phyloP scores from a whole-genome alignment of 345 rosid species.

The thale cress (Arabidopsis thaliana) region DNA sequence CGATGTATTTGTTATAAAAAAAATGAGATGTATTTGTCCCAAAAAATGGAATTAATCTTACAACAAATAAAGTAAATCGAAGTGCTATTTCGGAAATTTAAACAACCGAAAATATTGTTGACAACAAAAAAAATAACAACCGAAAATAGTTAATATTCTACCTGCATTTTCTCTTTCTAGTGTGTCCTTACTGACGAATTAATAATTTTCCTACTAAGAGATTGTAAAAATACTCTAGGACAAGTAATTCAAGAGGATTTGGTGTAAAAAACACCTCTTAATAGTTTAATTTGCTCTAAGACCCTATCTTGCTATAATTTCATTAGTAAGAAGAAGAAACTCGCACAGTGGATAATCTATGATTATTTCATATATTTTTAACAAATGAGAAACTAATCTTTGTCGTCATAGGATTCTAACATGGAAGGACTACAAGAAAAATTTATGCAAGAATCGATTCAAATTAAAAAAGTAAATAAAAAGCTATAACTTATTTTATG shows the following conservation, averaged over 20 bases:
- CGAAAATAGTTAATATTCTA: conserved; percentile 8
- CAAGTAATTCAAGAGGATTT: not conserved
- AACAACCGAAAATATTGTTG: not conserved
- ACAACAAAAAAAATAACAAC: not conserved
- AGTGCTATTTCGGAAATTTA: not conserved
- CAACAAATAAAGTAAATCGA: not conserved
- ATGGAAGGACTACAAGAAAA: conserved; percentile 32
- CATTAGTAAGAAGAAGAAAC: not conserved
- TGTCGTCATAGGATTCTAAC: conserved; percentile 38
- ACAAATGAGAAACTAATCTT: not conserved
- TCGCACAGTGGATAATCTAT: not conserved
- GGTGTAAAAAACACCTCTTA: not conserved
- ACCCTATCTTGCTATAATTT: not conserved
- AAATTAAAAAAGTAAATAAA: conserved; percentile 27
- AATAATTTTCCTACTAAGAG: not conserved
- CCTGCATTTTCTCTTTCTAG: not conserved
- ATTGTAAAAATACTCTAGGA: not conserved
- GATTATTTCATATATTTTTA: not conserved
- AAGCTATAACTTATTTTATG: conserved; percentile 28
- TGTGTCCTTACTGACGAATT: not conserved
- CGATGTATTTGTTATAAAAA: not conserved
- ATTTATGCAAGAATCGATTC: conserved; percentile 34
- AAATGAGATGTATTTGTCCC: not conserved
- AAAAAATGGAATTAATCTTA: not conserved
- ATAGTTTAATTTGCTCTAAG: not conserved